Conservation (phyloP, 2,329 filamentous ascomycete species). For the Chrysoporthe deuterocubensis region DNA sequence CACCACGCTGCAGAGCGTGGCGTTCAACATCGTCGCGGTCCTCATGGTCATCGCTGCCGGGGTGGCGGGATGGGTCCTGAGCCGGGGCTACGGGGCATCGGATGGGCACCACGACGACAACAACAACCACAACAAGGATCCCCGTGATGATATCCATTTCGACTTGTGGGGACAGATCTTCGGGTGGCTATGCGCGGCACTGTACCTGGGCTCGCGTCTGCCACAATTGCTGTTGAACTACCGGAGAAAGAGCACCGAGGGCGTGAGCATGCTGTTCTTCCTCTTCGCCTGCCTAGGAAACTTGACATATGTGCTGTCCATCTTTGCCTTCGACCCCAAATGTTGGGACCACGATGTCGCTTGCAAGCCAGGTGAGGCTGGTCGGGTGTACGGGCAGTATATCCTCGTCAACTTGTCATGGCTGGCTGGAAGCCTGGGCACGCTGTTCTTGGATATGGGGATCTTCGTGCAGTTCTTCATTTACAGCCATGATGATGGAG, state of each 20-base stretch:
- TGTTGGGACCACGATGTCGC: constrained; percentile 51
- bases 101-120: constrained; percentile 38
- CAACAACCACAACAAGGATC: constrained; percentile 46
- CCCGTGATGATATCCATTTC: constrained; percentile 59
- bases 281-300: constrained; percentile 96
- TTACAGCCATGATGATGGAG: constrained; percentile 57
- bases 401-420: constrained; percentile 90
- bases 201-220: constrained; percentile 88
- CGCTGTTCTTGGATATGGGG: constrained; percentile 78
- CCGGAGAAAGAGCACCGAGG: constrained; percentile 88
- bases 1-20: constrained; percentile 58
- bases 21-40: constrained; percentile 78
- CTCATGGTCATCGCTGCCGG: constrained; percentile 84
- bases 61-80: constrained; percentile 83
- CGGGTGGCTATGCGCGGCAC: constrained; percentile 85
- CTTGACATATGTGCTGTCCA: constrained; percentile 88
- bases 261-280: constrained; percentile 93
- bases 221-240: constrained; percentile 94
- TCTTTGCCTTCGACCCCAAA: constrained; percentile 83
- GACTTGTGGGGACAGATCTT: constrained; percentile 85
- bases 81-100: constrained; percentile 46
- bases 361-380: constrained; percentile 70
- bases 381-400: constrained; percentile 74
- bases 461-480: constrained; percentile 94
- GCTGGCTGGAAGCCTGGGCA: constrained; percentile 87